A percentile compares a stretch with the other conserved stretches of the same genome.
These are phyloP conservation scores for Cystofilobasidium capitatum DNA, from an alignment of 768 basidiomycete genomes.

Conservation along the genomic window DNA sequence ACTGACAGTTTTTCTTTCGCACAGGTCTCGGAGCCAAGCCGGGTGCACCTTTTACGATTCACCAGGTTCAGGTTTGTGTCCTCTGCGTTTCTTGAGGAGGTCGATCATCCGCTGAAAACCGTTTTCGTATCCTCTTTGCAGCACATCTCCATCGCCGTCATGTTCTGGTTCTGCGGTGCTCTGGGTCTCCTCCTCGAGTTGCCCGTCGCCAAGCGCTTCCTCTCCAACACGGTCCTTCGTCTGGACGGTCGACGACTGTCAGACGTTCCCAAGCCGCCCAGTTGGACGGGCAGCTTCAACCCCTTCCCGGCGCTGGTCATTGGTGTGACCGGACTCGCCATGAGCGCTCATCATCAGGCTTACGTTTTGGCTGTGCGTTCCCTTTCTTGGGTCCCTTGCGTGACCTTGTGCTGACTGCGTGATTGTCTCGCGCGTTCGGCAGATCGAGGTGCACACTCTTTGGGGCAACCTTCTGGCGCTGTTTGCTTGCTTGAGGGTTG, in stretches of 20 bases:
- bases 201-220: slow-evolving; percentile 58
- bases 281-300: slow-evolving; percentile 70
- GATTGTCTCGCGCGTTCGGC: slow-evolving; percentile 10
- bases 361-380: slow-evolving; percentile 72
- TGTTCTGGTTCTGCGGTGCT: slow-evolving; percentile 87
- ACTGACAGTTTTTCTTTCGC: not conserved
- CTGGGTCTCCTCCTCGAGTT: slow-evolving; percentile 85
- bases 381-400: not conserved
- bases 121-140: slow-evolving; percentile 41
- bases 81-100: not conserved
- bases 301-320: slow-evolving; percentile 78
- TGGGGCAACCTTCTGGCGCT: slow-evolving; percentile 82
- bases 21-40: slow-evolving; percentile 58
- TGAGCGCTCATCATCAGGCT: slow-evolving; percentile 81
- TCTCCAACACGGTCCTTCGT: slow-evolving; percentile 47
- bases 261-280: slow-evolving; percentile 51
- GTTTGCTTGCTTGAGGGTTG: slow-evolving; percentile 65
- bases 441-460: slow-evolving; percentile 75
- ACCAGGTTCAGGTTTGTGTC: slow-evolving; percentile 49
- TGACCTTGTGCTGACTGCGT: not conserved
- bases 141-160: slow-evolving; percentile 76
- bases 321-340: slow-evolving; percentile 64
- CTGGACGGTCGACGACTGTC: not conserved
- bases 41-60: slow-evolving; percentile 77
- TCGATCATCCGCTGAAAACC: not conserved